Percentiles rank a stretch among this genome's conserved stretches.
These are phyloP conservation scores for Beauveria varroae DNA, from an alignment of 2,329 filamentous ascomycete genomes.

Conservation along the genomic window DNA sequence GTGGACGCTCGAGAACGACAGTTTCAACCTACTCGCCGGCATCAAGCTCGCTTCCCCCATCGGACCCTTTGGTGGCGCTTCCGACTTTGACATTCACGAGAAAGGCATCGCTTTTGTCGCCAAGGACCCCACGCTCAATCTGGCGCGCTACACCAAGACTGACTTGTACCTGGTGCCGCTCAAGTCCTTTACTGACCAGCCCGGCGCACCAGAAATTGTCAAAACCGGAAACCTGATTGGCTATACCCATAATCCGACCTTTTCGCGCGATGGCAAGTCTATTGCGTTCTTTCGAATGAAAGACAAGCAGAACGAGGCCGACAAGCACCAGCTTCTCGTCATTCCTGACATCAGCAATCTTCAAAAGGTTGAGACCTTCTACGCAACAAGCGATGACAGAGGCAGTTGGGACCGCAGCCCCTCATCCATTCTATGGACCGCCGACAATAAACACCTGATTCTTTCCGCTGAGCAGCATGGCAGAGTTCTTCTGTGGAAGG, in stretches of 20 bases:
- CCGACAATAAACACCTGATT: slow-evolving; percentile 56
- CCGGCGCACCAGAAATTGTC: slow-evolving; percentile 41
- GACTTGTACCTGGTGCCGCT: slow-evolving; percentile 70
- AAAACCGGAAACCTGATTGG: slow-evolving; percentile 53
- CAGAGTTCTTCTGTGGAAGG: slow-evolving; percentile 51
- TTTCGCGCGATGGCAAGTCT: slow-evolving; percentile 63
- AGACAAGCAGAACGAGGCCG: slow-evolving; percentile 69
- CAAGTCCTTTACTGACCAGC: slow-evolving; percentile 48
- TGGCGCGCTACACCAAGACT: slow-evolving; percentile 70
- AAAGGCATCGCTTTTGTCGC: slow-evolving; percentile 65
- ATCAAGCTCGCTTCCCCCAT: slow-evolving; percentile 59
- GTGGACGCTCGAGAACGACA: slow-evolving; percentile 34
- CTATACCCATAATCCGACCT: slow-evolving; percentile 59
- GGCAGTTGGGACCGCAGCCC: slow-evolving; percentile 55
- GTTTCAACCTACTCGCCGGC: slow-evolving; percentile 58
- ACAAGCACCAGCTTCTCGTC: slow-evolving; percentile 58
- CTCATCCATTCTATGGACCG: slow-evolving; percentile 49
- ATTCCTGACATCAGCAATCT: slow-evolving; percentile 53
- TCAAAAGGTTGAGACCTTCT: slow-evolving; percentile 54
- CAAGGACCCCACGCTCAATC: slow-evolving; percentile 64
- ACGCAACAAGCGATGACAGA: slow-evolving; percentile 52
- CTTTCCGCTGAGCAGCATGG: slow-evolving; percentile 68
- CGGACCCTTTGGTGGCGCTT: slow-evolving; percentile 67
- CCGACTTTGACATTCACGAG: slow-evolving; percentile 70
- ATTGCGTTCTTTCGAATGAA: slow-evolving; percentile 77